Base-by-base conservation (phyloP, 352 stramenopile genomes). In the Globisporangium spiculum region DNA sequence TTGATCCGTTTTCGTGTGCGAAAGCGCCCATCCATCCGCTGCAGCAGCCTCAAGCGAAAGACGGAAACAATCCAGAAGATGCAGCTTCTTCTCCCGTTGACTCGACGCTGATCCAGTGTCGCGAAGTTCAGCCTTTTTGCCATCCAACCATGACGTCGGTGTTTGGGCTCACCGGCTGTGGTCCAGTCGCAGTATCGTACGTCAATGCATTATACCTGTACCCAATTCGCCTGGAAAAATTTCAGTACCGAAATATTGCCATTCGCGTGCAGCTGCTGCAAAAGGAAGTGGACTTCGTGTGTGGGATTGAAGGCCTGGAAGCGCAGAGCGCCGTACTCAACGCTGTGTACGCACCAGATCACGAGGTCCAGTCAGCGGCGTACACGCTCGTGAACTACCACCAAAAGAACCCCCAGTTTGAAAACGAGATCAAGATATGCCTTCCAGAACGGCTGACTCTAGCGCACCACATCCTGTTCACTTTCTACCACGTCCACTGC, bases 401-500 rank as follows among this genome's bases (percentile, higher is more conserved):
- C 38, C 79, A 90, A 26, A 91, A 91, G 63, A 90, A 83, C 22
- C 86, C 84, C 4, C 78, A 90, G 65, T 94, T 91, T 53, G 84
- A 92, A 34, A 77, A 79, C 50, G 86, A 94, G 60, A 77, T 94
- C 55, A 94, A 94, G 60, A 71, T 94, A 41, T 80, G 74, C 38
- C 74, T 94, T 10, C 86, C 86, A 2, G 75, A 83, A 65, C 65
- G 66, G 30, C 70, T 94, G 22, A 82, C 79, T n/a, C 26, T 22
- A 5, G 48, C 50, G 0, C 82, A 94, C 50, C 80, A 91, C 53
- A 61, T 94, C 16, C 64, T 91, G 1, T 89, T 92, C 69, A 90
- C 79, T 9, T 91, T 94, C 58, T 92, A 88, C 56, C 86, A 94
- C 68, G 84, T 94, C 0, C 84, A 94, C 63, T 94, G 86, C 76